Conservation (phyloP, 768 basidiomycete species). For the Phanerodontia chrysosporium region DNA sequence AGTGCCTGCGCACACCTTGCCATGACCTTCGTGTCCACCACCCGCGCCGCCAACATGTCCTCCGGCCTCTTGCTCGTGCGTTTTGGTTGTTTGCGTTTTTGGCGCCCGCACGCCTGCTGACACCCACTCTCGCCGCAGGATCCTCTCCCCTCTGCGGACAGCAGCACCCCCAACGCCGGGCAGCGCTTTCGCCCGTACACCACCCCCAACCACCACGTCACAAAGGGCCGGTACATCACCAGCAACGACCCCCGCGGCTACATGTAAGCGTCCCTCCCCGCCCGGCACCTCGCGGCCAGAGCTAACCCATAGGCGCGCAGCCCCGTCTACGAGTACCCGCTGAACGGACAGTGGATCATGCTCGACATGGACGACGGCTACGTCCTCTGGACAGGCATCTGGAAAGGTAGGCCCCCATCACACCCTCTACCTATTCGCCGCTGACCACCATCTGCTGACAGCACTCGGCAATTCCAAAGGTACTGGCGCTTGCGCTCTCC, state of each 20-base stretch:
- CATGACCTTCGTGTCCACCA: slow-evolving; percentile 21
- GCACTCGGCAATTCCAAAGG: slow-evolving; percentile 89
- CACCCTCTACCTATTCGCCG: background rate
- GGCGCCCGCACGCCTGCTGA: background rate
- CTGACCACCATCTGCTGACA: slow-evolving; percentile 27
- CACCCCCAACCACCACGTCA: slow-evolving; percentile 74
- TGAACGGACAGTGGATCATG: slow-evolving; percentile 93
- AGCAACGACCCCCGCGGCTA: slow-evolving; percentile 87
- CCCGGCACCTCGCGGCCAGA: background rate
- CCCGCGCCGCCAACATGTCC: slow-evolving; percentile 27
- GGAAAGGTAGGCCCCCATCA: slow-evolving; percentile 65
- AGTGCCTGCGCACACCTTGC: background rate
- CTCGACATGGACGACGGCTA: slow-evolving; percentile 94
- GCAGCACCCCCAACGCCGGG: slow-evolving; percentile 16
- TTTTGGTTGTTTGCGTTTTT: too few relatives aligned
- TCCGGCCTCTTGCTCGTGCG: slow-evolving; percentile 28
- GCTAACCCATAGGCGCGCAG: slow-evolving; percentile 26
- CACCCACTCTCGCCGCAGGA: slow-evolving; percentile 20
- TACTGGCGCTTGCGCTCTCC: slow-evolving; percentile 23
- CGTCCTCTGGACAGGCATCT: slow-evolving; percentile 89
- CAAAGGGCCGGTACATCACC: slow-evolving; percentile 84
- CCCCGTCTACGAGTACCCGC: slow-evolving; percentile 85
- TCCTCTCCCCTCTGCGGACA: slow-evolving; percentile 26
- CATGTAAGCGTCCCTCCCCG: slow-evolving; percentile 50
- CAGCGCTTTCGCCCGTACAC: slow-evolving; percentile 64